Evolutionary conservation across 148 eudicot genomes (phyloP).

Genomic region (Silene uniflora): DNA sequence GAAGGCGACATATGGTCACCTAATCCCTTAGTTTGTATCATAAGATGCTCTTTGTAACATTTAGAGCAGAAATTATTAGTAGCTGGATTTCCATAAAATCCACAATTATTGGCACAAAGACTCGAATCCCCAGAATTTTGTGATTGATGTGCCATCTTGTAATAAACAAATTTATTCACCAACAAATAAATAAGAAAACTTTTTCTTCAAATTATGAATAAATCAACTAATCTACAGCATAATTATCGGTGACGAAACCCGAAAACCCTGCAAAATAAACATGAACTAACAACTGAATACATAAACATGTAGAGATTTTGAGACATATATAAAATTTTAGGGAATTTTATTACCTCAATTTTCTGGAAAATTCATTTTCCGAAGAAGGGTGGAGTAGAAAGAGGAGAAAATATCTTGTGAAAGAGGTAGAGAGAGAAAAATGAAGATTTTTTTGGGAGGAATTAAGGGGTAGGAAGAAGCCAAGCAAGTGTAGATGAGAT

Average conservation of each 20-base stretch:
- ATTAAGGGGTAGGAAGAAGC: neutral
- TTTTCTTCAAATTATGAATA: neutral
- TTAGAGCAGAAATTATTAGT: slow-evolving; percentile 41
- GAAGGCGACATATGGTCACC: neutral
- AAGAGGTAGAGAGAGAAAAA: neutral
- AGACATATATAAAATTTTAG: neutral
- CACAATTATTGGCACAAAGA: slow-evolving; percentile 42
- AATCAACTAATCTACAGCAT: slow-evolving; percentile 1
- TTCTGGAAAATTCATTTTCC: neutral
- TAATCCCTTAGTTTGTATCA: slow-evolving; percentile 23
- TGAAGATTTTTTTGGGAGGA: neutral
- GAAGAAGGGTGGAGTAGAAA: neutral
- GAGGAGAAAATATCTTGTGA: neutral
- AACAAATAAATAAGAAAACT: neutral
- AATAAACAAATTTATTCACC: neutral
- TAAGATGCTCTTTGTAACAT: slow-evolving; percentile 32
- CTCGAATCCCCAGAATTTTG: slow-evolving; percentile 28
- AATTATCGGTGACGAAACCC: slow-evolving; percentile 8
- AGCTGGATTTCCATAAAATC: slow-evolving; percentile 37
- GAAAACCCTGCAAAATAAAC: slow-evolving; percentile 19
- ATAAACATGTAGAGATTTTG: slow-evolving; percentile 7
- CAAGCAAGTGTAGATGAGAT: neutral
- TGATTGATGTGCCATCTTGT: slow-evolving; percentile 27
- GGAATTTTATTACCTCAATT: neutral
- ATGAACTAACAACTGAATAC: neutral